Conservation (phyloP, 177 flowering plant species). For the Vitis hybrid region DNA sequence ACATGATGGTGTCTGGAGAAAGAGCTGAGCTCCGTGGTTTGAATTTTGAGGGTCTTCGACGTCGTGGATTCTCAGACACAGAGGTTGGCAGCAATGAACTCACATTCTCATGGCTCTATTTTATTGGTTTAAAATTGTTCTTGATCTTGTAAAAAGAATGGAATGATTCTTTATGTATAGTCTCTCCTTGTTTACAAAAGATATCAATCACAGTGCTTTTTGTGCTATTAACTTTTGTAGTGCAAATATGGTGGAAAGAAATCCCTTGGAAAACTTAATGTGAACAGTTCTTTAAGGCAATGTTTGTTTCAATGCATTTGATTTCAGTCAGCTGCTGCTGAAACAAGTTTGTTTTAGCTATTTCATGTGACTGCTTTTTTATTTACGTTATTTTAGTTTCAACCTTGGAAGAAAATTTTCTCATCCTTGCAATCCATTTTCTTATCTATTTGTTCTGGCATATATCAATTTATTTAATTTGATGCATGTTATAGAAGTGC, state of each 20-base stretch:
- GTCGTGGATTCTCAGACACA: slow-evolving; percentile 59
- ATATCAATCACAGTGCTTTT: background rate
- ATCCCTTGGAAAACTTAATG: background rate
- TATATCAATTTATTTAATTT: slow-evolving; percentile 6
- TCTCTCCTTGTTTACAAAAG: background rate
- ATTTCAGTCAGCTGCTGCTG: too few relatives aligned
- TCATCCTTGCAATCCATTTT: too few relatives aligned
- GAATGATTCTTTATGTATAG: background rate
- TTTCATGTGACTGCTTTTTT: too few relatives aligned
- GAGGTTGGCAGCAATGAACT: slow-evolving; percentile 53
- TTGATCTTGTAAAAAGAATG: background rate
- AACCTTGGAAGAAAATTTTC: too few relatives aligned
- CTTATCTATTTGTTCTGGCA: too few relatives aligned
- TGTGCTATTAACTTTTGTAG: background rate
- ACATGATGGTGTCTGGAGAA: slow-evolving; percentile 85
- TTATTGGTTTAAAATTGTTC: background rate
- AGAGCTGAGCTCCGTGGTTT: slow-evolving; percentile 92
- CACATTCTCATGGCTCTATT: too few relatives aligned
- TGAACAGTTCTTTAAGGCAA: too few relatives aligned
- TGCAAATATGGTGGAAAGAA: background rate
- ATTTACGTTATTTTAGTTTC: too few relatives aligned
- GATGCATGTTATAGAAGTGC: slow-evolving; percentile 4
- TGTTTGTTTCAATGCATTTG: too few relatives aligned
- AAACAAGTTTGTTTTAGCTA: too few relatives aligned
- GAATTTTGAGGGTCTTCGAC: slow-evolving; percentile 88